These are phyloP conservation scores for Phytophthora constricta DNA, from an alignment of 352 stramenopile genomes.

Conservation along the genomic window DNA sequence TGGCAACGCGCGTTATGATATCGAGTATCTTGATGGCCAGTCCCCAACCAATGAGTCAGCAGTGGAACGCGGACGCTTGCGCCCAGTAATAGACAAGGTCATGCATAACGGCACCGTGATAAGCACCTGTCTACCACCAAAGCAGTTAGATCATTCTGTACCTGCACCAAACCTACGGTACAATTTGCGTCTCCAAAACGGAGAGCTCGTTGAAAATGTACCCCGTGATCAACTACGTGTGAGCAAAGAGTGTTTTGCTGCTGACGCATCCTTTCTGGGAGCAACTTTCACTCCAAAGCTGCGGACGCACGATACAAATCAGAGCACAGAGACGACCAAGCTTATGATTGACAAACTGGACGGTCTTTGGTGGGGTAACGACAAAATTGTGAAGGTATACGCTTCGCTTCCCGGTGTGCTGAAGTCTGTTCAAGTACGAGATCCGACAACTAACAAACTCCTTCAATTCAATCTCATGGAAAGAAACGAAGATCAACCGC, in stretches of 20 bases:
- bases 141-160: not conserved
- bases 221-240: conserved; percentile 42
- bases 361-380: conserved; percentile 48
- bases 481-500: conserved; percentile 40
- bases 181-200: conserved; percentile 50
- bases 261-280: conserved; percentile 50
- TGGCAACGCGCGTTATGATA: conserved; percentile 57
- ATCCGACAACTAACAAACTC: conserved; percentile 48
- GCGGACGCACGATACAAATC: conserved; percentile 25
- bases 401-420: conserved; percentile 43
- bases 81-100: conserved; percentile 26
- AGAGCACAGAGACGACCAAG: conserved; percentile 6
- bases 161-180: conserved; percentile 36
- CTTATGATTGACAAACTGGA: conserved; percentile 19
- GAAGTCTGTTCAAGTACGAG: conserved; percentile 44
- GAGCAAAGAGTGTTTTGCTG: conserved; percentile 45
- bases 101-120: conserved; percentile 46
- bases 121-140: conserved; percentile 22
- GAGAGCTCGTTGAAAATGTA: conserved; percentile 40
- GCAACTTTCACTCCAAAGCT: conserved; percentile 41
- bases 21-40: conserved; percentile 53
- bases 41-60: conserved; percentile 26
- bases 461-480: conserved; percentile 41
- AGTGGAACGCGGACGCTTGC: conserved; percentile 47
- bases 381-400: conserved; percentile 62